phyloP scores from a whole-genome alignment of 495 filamentous ascomycete species.

The Penicillium samsonianum region DNA sequence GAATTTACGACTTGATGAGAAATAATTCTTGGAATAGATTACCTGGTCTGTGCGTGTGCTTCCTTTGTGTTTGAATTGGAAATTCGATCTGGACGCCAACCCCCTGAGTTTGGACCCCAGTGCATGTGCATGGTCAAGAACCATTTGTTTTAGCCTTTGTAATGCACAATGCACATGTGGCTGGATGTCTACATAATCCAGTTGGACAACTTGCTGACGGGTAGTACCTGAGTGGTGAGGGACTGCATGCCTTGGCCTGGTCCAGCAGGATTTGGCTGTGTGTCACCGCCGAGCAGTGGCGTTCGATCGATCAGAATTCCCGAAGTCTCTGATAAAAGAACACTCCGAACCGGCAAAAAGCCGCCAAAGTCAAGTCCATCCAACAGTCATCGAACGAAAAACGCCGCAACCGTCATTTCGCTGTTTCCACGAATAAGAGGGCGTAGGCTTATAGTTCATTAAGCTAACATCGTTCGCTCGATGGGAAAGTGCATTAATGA shows the following conservation, averaged over 20 bases:
- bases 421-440: slow-evolving; percentile 2
- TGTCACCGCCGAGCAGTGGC: slow-evolving; percentile 9
- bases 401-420: slow-evolving; percentile 10
- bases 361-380: not conserved
- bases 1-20: slow-evolving; percentile 3
- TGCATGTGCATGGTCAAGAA: not conserved
- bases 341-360: too few relatives aligned
- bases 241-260: not conserved
- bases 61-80: not conserved
- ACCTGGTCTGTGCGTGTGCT: not conserved
- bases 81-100: not conserved
- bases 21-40: not conserved
- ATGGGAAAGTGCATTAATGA: not conserved
- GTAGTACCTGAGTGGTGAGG: not conserved
- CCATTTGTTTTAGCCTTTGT: not conserved
- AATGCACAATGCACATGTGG: slow-evolving; percentile 1
- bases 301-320: slow-evolving; percentile 10
- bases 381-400: not conserved
- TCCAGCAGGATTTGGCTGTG: slow-evolving; percentile 2
- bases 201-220: not conserved
- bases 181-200: not conserved
- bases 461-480: not conserved
- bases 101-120: not conserved
- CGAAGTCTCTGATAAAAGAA: not conserved
- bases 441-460: not conserved